Conservation (phyloP, 2,329 filamentous ascomycete species). For the Epichloe festucae region DNA sequence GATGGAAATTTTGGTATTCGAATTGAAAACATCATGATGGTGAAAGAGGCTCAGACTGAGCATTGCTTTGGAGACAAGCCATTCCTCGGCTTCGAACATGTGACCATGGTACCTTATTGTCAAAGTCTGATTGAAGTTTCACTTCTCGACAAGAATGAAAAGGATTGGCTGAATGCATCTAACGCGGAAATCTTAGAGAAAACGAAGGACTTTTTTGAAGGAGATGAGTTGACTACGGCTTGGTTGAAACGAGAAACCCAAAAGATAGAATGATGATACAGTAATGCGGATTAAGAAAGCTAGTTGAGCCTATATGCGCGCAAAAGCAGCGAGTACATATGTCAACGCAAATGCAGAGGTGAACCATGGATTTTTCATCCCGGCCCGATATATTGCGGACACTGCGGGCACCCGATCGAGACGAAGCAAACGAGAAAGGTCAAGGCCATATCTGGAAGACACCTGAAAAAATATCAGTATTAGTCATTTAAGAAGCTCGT, state of each 20-base stretch:
- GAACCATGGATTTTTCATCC: constrained; percentile 48
- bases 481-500: neutral
- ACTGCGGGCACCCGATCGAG: constrained; percentile 21
- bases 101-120: constrained; percentile 94
- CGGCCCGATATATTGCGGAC: constrained; percentile 31
- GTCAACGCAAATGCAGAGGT: constrained; percentile 59
- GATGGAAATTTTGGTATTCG: constrained; percentile 90
- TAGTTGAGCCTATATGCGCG: constrained; percentile 31
- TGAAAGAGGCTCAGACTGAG: constrained; percentile 74
- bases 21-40: constrained; percentile 92
- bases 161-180: constrained; percentile 77
- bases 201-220: constrained; percentile 62
- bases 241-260: constrained; percentile 84
- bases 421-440: constrained; percentile 24
- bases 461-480: constrained; percentile 14
- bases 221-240: constrained; percentile 55
- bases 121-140: constrained; percentile 68
- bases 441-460: constrained; percentile 29
- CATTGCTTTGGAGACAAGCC: constrained; percentile 88
- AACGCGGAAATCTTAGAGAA: constrained; percentile 71
- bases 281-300: neutral
- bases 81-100: constrained; percentile 89
- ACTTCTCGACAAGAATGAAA: constrained; percentile 62
- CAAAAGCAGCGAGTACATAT: constrained; percentile 50
- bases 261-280: constrained; percentile 22